Conservation (phyloP, 352 stramenopile species). For the Globisporangium carolinianum region DNA sequence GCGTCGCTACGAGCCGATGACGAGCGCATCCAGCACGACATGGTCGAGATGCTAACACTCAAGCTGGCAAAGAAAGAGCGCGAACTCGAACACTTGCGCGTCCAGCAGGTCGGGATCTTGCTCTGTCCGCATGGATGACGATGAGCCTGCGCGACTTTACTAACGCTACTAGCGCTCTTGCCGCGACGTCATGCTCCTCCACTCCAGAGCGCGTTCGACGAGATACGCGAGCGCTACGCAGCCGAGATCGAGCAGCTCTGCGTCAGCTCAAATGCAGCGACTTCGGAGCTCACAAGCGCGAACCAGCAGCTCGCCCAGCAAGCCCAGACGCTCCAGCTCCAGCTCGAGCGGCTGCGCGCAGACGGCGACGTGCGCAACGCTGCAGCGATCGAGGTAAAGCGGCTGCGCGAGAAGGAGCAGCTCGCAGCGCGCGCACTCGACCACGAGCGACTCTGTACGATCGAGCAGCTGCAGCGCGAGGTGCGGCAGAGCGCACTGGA, state of each 20-base stretch:
- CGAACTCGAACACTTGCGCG: slow-evolving; percentile 39
- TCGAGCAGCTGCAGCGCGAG: slow-evolving; percentile 29
- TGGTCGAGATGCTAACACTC: slow-evolving; percentile 53
- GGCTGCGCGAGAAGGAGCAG: slow-evolving; percentile 35
- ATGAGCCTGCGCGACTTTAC: no score
- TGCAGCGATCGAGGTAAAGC: slow-evolving; percentile 24
- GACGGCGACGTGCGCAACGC: slow-evolving; percentile 30
- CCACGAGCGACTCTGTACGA: slow-evolving; percentile 11
- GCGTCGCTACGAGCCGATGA: slow-evolving; percentile 40
- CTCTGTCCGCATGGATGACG: neutral
- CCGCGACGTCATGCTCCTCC: neutral
- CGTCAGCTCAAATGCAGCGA: slow-evolving; percentile 10
- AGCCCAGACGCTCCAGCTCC: slow-evolving; percentile 29
- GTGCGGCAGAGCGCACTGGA: slow-evolving; percentile 19
- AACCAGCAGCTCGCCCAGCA: slow-evolving; percentile 37
- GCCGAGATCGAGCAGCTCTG: slow-evolving; percentile 24
- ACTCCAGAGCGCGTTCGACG: slow-evolving; percentile 6
- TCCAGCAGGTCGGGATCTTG: slow-evolving; percentile 19
- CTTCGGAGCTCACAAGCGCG: slow-evolving; percentile 14
- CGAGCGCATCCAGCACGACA: slow-evolving; percentile 42
- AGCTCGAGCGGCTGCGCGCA: slow-evolving; percentile 28
- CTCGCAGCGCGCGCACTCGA: slow-evolving; percentile 17
- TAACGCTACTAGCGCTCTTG: neutral
- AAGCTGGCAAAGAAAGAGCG: slow-evolving; percentile 64
- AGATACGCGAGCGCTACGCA: slow-evolving; percentile 17